These are phyloP conservation scores for Eimeria maxima DNA, from an alignment of 169 alveolate species.

Conservation along the genomic window DNA sequence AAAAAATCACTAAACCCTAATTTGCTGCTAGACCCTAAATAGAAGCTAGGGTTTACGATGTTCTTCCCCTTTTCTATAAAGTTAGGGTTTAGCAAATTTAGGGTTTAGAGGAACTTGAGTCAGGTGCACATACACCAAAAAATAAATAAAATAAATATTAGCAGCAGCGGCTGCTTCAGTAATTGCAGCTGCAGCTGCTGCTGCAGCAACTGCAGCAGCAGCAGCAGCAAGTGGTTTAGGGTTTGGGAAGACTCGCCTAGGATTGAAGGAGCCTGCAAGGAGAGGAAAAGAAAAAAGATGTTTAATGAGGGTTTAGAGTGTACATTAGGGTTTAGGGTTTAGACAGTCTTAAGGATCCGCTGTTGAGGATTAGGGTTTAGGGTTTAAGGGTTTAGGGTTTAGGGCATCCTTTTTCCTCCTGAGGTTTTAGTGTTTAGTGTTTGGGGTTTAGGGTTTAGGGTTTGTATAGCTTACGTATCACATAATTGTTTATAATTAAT, in stretches of 20 bases:
- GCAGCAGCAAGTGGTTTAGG: neutral
- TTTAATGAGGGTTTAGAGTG: neutral
- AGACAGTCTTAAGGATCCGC: neutral
- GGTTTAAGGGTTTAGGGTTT: slow-evolving; percentile 16
- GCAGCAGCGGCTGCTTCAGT: slow-evolving; percentile 29
- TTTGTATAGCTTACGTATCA: neutral
- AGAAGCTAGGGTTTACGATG: neutral
- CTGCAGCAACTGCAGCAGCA: slow-evolving; percentile 17
- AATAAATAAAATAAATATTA: neutral
- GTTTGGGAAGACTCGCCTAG: neutral
- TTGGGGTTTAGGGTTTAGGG: slow-evolving; percentile 50
- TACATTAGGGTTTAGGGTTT: neutral
- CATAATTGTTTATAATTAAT: neutral
- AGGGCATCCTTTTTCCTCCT: neutral
- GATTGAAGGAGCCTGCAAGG: neutral
- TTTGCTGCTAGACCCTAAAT: neutral
- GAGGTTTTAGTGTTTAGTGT: neutral
- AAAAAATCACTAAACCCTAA: neutral
- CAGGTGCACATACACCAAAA: neutral
- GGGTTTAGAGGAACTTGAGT: slow-evolving; percentile 35
- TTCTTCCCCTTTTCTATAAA: no score
- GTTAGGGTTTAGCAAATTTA: neutral
- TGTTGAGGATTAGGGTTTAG: neutral
- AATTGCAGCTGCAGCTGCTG: neutral
- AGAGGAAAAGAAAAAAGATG: neutral